Base-by-base conservation (phyloP, 2,329 filamentous ascomycete species). In the Ophidiomyces ophidiicola region DNA sequence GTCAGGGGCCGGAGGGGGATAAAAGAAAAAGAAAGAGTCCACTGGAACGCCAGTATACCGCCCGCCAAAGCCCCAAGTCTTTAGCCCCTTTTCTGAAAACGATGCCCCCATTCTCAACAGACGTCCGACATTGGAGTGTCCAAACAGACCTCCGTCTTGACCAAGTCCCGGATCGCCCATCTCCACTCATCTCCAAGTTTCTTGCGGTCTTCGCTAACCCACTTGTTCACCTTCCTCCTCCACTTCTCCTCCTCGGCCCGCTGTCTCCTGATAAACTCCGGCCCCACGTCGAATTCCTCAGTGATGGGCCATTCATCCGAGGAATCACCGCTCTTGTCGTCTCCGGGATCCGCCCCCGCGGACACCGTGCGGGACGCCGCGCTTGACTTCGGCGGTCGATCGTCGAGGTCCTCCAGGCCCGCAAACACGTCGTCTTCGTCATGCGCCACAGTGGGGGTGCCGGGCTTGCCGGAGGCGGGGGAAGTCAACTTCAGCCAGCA, bases 281-380 rank as follows among this genome's bases (percentile, higher is more conserved):
- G 90, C 0, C 90, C 90, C 41, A 98, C 85, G 56, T 98, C 90
- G 53, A 98, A 98, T 57, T 98, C 90, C 61, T 98, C 90, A 37
- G 85, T 85, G 8, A 94, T 82, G 35, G 84, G 75, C 72, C 83
- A 88, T 53, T 87, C 81, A 51, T 86, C 81, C 42, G 61, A 63
- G 5, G 60, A 62, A 39, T 66, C 64, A 36, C 58, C 60, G 44
- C 60, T 65, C 36, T 53, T 55, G 37, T 64, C 62, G 21, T 63
- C 60, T 12, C 54, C 53, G 28, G 48, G 44, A 31, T 50, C 49
- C 10, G 17, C 30, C 10, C 29, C 32, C 6, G 38, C 31, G 3
- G 42, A 41, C 8, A 31, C 25, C n/a, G 12, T 20, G 10, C 25
- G 37, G 14, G 44, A 40, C 25, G 18, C 20, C 24, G 39, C 31